These are phyloP conservation scores for Talaromyces trachyspermus DNA, from an alignment of 495 filamentous ascomycete species.

Conservation along the genomic window DNA sequence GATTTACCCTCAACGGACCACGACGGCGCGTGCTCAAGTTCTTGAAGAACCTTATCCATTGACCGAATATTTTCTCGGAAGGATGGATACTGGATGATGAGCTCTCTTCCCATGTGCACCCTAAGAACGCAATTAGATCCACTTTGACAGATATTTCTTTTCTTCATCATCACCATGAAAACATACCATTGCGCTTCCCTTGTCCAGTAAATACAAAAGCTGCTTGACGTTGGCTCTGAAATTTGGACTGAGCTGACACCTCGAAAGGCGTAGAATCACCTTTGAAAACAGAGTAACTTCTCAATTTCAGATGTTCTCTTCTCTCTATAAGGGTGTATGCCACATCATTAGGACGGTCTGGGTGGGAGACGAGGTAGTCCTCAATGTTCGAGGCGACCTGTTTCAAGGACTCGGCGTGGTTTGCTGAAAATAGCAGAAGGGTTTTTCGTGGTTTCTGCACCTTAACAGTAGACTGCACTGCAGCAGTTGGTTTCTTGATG, in stretches of 20 bases:
- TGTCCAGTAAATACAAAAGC: constrained; percentile 29
- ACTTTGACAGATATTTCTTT: no score
- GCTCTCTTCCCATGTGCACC: constrained; percentile 32
- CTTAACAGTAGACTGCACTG: not conserved
- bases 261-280: not conserved
- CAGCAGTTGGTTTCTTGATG: not conserved
- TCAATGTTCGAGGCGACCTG: not conserved
- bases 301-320: constrained; percentile 12
- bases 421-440: not conserved
- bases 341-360: constrained; percentile 1
- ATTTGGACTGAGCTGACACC: not conserved
- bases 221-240: not conserved
- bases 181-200: constrained; percentile 30
- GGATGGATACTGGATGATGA: constrained; percentile 16
- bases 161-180: no score
- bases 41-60: constrained; percentile 12
- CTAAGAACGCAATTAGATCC: no score
- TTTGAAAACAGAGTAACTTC: not conserved
- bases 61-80: constrained; percentile 15
- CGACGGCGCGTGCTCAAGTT: constrained; percentile 9
- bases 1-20: constrained; percentile 21
- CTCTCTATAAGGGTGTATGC: constrained; percentile 10
- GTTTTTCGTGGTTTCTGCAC: no score
- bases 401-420: not conserved
- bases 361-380: not conserved